Base-by-base conservation (phyloP, 2,329 filamentous ascomycete species). In the Tolypocladium paradoxum region DNA sequence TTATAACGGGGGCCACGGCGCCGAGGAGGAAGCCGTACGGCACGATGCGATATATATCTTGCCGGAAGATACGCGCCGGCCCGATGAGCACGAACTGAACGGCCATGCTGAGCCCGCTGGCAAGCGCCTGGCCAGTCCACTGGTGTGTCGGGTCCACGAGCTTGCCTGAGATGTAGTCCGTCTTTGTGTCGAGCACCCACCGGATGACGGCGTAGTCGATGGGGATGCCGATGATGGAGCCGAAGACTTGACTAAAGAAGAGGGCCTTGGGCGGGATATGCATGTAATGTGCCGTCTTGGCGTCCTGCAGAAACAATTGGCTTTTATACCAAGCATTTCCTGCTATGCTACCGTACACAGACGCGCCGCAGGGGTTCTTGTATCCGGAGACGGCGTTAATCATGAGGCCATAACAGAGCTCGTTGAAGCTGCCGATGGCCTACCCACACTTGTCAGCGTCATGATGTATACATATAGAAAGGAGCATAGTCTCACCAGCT, bases 231-330 rank as follows among this genome's bases (percentile, higher is more conserved):
- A 84, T 69, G 8, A 79, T 65, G 18, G 76, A 78, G 4, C 79
- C 81, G 34, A 83, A 79, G 4, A 84, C 70, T 59, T 84, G 81
- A 1, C 77, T 78, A 62, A 83, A 80, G 67, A 84, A 83, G 6
- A 83, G 75, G 0, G 75, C 70, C 14, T 76, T 75, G 2, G 81
- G 81, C 0, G 80, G 78, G 0, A 84, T 72, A 51, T 84, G 79
- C 75, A 82, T 81, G 57, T 83, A 84, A 57, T 83, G 79, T 0
- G 79, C 81, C n/a, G 84, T 81, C 60, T 83, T 81, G 61, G 79
- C 77, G 59, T 84, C 81, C 58, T 84, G 79, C 0, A 83, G 68
- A 70, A 82, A 80, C 24, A 74, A 71, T 57, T 79, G 77, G 0
- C 77, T 77, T 18, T 77, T 66, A 54, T 82, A 82, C 81, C 81